Evolutionary conservation across 2,329 filamentous ascomycete genomes (phyloP).

Genomic region (Sporothrix mexicana): DNA sequence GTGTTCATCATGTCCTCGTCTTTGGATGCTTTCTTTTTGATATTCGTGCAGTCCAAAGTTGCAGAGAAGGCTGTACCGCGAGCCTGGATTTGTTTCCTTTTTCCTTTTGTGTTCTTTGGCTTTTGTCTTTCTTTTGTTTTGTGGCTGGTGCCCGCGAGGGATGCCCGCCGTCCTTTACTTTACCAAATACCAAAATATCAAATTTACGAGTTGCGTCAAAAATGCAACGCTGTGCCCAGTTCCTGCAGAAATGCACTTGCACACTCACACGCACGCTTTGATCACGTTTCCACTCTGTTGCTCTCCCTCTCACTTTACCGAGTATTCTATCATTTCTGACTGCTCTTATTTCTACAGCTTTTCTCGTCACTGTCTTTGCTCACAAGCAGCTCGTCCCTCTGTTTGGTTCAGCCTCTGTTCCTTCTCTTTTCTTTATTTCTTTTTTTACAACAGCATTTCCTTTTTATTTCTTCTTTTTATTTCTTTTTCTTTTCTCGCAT

Average conservation of each 20-base stretch:
- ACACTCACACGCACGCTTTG: too few species aligned
- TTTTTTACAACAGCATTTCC: background rate
- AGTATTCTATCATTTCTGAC: background rate
- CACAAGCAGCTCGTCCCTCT: too few species aligned
- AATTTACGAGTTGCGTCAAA: background rate
- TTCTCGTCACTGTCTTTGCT: too few species aligned
- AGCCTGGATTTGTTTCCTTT: background rate
- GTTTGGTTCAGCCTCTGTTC: too few species aligned
- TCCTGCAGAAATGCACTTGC: too few species aligned
- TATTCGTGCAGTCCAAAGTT: too few species aligned
- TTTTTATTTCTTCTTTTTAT: background rate
- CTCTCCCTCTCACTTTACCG: background rate
- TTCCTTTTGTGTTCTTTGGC: background rate
- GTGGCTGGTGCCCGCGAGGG: too few species aligned
- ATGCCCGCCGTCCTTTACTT: too few species aligned
- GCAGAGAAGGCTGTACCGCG: slow-evolving; percentile 5
- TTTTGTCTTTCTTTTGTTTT: background rate
- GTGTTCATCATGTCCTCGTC: background rate
- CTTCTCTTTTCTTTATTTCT: background rate
- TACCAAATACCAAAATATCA: too few species aligned
- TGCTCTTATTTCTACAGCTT: background rate
- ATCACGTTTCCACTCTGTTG: slow-evolving; percentile 8
- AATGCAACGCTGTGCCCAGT: slow-evolving; percentile 4
- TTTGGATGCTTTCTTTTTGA: background rate
- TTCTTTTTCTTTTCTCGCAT: background rate